A percentile compares a stretch with the other conserved stretches of the same genome.
Evolutionary conservation across 106 monocot species (phyloP).

Genomic region (Dendrobium catenatum): DNA sequence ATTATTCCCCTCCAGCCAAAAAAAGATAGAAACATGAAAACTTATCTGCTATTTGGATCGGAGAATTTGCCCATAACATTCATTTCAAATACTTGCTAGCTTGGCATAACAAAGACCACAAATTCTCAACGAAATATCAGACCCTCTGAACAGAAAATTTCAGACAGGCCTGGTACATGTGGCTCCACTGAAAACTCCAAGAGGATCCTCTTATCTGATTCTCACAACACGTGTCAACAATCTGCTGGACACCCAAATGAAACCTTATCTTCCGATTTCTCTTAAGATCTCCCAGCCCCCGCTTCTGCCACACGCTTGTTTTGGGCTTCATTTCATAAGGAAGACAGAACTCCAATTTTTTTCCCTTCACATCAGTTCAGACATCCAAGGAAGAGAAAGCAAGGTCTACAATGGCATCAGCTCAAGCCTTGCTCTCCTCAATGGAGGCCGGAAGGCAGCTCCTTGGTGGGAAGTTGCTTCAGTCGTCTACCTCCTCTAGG

Average conservation of each 20-base stretch:
- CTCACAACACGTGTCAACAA: background rate
- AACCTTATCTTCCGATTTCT: background rate
- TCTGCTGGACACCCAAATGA: background rate
- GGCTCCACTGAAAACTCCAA: background rate
- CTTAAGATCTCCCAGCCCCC: background rate
- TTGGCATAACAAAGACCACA: no score
- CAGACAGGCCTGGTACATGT: background rate
- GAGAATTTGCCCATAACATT: no score
- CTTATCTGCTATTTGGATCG: no score
- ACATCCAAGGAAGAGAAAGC: background rate
- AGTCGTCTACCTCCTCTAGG: slow-evolving; percentile 21
- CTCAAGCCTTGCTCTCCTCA: slow-evolving; percentile 83
- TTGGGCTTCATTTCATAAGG: background rate
- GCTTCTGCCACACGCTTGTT: background rate
- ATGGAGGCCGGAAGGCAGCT: slow-evolving; percentile 80
- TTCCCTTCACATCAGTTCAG: background rate
- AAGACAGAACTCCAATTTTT: background rate
- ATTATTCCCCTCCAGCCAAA: no score
- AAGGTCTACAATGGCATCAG: slow-evolving; percentile 30
- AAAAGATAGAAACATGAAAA: no score
- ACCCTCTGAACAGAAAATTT: background rate
- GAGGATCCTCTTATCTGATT: background rate
- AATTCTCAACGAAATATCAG: background rate
- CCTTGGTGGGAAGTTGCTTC: slow-evolving; percentile 62
- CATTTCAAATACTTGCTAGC: no score